Evolutionary conservation across 208 protist species (phyloP), one percentile per base, ranked within the genome.

Genomic region (Phytomonas francai): DNA sequence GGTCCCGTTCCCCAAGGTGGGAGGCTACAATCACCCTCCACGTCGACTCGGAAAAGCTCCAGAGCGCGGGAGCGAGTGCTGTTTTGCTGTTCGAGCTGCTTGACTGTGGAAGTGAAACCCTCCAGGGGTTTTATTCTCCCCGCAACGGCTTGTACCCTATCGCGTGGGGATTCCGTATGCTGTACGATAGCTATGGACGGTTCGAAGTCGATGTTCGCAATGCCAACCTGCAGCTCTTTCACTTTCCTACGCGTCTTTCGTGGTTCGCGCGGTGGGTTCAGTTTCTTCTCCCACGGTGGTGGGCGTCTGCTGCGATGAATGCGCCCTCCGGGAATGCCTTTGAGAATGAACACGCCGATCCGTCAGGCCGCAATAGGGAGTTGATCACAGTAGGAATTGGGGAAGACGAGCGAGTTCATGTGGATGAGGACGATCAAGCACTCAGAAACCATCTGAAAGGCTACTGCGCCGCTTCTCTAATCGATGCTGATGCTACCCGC

Each of bases 1-100:
- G 71, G 31, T 83, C 80, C n/a, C 75, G 83, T 33, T 60, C 80
- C 0, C 90, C 90, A 36, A 81, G 70, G 73, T 96, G 90, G 90
- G 80, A 90, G 0, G 79, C 82, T 27, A 74, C 88, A 64, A 27
- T 96, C 16, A 64, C 62, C 27, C 68, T 94, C 7, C 77, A 51
- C 0, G 68, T 85, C 9, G 76, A 80, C 42, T 3, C 19, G 4
- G 67, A 74, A 19, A 29, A 31, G 16, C 28, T 84, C 22, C 33
- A 61, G 31, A 56, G 49, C 12, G 67, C 63, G 5, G 61, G 63
- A 0, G 66, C 68, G 27, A 67, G 81, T 9, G 72, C 80, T 3
- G 61, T 93, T 39, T 61, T 96, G 30, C 78, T 96, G 34, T 76
- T 96, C 19, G 90, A 96, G 67, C 78, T 96, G 67, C 78, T 93